Conservation (phyloP, 2,329 filamentous ascomycete species). For the Microcyclospora pomicola region DNA sequence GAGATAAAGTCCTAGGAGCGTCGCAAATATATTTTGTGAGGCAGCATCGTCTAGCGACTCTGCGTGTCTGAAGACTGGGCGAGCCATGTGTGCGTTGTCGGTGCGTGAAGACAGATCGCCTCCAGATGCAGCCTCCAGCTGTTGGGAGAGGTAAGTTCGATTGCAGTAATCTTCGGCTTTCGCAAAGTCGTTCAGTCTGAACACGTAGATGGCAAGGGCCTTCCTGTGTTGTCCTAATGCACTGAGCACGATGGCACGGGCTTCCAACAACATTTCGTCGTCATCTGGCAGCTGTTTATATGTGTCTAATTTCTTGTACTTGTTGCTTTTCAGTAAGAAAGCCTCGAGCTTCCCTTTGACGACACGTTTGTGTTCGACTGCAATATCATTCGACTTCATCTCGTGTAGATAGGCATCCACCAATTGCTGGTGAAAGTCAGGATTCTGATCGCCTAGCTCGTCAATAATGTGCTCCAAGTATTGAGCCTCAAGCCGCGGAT, state of each 20-base stretch:
- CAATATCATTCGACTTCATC: constrained; percentile 26
- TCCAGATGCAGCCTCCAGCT: constrained; percentile 10
- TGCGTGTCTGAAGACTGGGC: constrained; percentile 33
- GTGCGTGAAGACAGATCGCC: constrained; percentile 10
- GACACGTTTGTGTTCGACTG: constrained; percentile 23
- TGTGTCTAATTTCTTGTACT: constrained; percentile 56
- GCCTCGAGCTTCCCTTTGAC: constrained; percentile 45
- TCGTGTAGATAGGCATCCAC: constrained; percentile 56
- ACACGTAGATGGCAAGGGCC: constrained; percentile 93
- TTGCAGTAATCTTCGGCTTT: constrained; percentile 99
- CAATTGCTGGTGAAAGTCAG: constrained; percentile 75
- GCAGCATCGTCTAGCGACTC: constrained; percentile 25
- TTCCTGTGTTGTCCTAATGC: constrained; percentile 95
- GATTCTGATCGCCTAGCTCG: constrained; percentile 71
- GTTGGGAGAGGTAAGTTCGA: constrained; percentile 51
- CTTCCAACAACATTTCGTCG: constrained; percentile 74
- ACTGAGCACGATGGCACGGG: constrained; percentile 77
- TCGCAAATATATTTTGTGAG: constrained; percentile 76
- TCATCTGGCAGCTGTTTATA: constrained; percentile 67
- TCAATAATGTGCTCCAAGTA: constrained; percentile 87
- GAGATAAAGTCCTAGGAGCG: constrained; percentile 77
- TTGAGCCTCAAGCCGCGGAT: constrained; percentile 55
- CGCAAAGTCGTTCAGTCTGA: constrained; percentile 70
- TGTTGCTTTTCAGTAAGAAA: constrained; percentile 61
- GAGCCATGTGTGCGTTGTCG: constrained; percentile 9